Evolutionary conservation across 768 basidiomycete genomes (phyloP).

Genomic region (Serendipita sp.): DNA sequence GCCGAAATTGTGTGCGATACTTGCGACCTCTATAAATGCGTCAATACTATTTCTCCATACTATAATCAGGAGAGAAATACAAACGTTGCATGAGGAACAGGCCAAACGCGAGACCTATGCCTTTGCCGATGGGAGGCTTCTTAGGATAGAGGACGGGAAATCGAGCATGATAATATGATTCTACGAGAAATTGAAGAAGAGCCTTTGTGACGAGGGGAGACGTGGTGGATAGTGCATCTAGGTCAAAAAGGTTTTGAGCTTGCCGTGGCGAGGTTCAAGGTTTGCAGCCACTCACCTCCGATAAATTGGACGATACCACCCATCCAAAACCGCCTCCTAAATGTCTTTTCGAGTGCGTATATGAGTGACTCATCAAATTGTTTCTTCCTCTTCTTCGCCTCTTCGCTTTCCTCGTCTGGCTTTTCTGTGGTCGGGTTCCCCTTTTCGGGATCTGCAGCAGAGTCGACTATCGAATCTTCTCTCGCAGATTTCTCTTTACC

Average conservation of each 20-base stretch:
- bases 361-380: not conserved
- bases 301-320: not conserved
- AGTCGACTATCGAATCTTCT: not conserved
- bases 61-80: conserved; percentile 10
- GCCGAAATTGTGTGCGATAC: conserved; percentile 8
- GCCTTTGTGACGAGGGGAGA: conserved; percentile 44
- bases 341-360: conserved; percentile 6
- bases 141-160: conserved; percentile 24
- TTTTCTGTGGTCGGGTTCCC: not conserved
- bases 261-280: not conserved
- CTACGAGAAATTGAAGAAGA: conserved; percentile 40
- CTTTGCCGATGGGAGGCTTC: conserved; percentile 32
- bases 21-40: not conserved
- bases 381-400: not conserved
- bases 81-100: conserved; percentile 47
- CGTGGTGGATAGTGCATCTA: conserved; percentile 35
- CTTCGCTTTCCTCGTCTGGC: not conserved
- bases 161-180: conserved; percentile 29
- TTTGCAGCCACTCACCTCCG: not conserved
- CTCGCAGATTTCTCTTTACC: not conserved
- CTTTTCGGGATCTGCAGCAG: not conserved
- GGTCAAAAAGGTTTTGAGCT: not conserved
- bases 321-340: not conserved
- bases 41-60: not conserved
- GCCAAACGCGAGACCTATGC: conserved; percentile 42